Evolutionary conservation across 163 green algal genomes (phyloP), one percentile per base, ranked within the genome.

Genomic region (Chlamydomonas reinhardtii): DNA sequence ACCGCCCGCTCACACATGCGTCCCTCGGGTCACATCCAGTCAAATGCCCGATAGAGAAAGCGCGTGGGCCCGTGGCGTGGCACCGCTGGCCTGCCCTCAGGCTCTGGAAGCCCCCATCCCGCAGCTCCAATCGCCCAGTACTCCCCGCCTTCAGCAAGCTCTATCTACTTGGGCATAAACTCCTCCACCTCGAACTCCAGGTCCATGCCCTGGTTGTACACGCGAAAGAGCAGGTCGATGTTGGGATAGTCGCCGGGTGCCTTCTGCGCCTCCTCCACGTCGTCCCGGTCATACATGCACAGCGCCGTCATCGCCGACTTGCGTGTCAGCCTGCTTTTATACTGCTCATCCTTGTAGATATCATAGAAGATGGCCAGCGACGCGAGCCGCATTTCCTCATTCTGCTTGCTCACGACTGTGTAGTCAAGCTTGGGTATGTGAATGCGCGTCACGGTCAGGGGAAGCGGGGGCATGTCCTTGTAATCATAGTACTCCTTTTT

Each of bases 401-500:
- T 88, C 54, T 85, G 79, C 68, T 85, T 85, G 79, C 69, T 78
- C 27, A 94, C 90, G 16, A 94, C 88, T 20, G 84, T 91, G 84
- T 94, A 91, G 64, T 83, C 87, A 1, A 94, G 77, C 70, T 91
- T 78, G 4, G 92, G 92, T 9, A 94, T 65, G 54, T 88, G 61
- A 52, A 94, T 94, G 52, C 82, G 76, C 31, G 82, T 76, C 14
- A 94, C 90, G 0, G 88, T 92, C 17, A 94, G 61, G 11, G 92
- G 92, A 32, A 94, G 82, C 43, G 92, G 92, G 17, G 92, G 92
- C 89, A 95, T 95, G 72, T 95, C 92, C 85, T 94, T 94, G 83
- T 89, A 92, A 76, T 94, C 90, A 62, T 94, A 95, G 76, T 95
- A 95, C 83, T 94, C 91, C 52, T 89, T 88, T 20, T 89, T 89